Percentiles rank a stretch among this genome's conserved stretches.
Evolutionary conservation across 805 yeast genomes (phyloP).

Genomic region (Candida stauntonica): DNA sequence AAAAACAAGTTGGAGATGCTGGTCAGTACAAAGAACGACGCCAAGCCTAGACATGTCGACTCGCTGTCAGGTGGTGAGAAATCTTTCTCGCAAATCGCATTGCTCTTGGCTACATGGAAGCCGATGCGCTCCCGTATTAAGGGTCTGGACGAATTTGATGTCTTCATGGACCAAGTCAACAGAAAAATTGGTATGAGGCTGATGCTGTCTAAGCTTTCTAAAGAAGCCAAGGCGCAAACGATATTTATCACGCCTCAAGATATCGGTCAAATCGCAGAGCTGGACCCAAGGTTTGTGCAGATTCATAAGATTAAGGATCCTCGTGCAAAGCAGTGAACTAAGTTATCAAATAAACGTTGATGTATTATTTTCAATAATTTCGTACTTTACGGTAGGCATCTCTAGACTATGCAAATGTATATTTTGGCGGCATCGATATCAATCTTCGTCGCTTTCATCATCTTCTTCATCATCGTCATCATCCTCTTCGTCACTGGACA

Average conservation of each 20-base stretch:
- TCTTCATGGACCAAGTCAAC: constrained; percentile 93
- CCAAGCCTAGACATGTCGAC: constrained; percentile 61
- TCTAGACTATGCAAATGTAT: neutral
- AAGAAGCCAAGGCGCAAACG: constrained; percentile 70
- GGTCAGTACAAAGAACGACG: constrained; percentile 58
- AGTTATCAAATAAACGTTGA: neutral
- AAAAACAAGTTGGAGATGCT: constrained; percentile 48
- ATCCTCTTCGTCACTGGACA: constrained; percentile 68
- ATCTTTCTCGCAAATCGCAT: constrained; percentile 86
- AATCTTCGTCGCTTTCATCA: constrained; percentile 8
- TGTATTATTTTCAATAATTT: too few species aligned
- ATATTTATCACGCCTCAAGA: constrained; percentile 94
- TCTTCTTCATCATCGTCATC: constrained; percentile 63
- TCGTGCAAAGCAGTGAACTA: constrained; percentile 15
- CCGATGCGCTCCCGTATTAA: constrained; percentile 84
- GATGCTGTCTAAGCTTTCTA: constrained; percentile 62
- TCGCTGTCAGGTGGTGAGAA: constrained; percentile 97
- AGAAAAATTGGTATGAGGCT: constrained; percentile 73
- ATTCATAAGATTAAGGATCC: constrained; percentile 59
- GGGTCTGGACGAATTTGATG: constrained; percentile 96
- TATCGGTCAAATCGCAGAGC: constrained; percentile 56
- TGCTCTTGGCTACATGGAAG: constrained; percentile 86
- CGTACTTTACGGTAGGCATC: neutral
- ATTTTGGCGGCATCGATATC: neutral
- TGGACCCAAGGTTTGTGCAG: constrained; percentile 56